Evolutionary conservation across 2,329 filamentous ascomycete species (phyloP), one percentile per base, ranked within the genome.

Genomic region (Clonostachys rosea): DNA sequence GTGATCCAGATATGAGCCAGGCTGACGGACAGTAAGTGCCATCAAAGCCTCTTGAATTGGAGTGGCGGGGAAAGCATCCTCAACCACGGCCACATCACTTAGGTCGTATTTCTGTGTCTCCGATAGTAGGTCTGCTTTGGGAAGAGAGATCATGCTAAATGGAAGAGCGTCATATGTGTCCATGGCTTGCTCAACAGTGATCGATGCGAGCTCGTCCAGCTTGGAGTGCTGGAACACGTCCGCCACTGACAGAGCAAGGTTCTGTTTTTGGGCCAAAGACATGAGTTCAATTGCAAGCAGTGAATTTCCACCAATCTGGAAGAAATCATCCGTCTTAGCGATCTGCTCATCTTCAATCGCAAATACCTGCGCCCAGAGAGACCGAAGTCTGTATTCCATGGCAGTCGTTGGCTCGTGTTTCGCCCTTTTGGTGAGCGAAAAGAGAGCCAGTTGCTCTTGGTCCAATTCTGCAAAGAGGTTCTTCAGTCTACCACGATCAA

Each of bases 251-350:
- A 77, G 52, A 1, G 62, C 48, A 6, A 76, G 52, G 7, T 63
- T 63, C n/a, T 58, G 54, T 4, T 61, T 62, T 44, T 70, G 63
- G 6, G 73, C 69, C 14, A 64, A 61, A 2, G 71, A 65, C 2
- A 75, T 73, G 6, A 78, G 53, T 11, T 37, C 70, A 66, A 76
- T 79, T 2, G 73, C 73, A 2, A 63, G 52, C 1, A 76, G 63
- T 1, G 73, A 75, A 53, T 75, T 70, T 20, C 74, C 74, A 10
- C 74, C 73, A 0, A 74, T 62, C 1, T 62, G 62, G 61, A 76
- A 74, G 56, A 77, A 76, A 56, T 68, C 72, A 50, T 74, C 67
- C 4, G 69, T 64, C 5, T 62, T 24, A 3, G 46, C 48, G n/a
- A 50, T 36, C 9, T 50, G 41, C 36, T 18, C 36, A 5, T 39